phyloP scores from a whole-genome alignment of 192 early-diverging fungal species.

The Rhizophagus sp. region DNA sequence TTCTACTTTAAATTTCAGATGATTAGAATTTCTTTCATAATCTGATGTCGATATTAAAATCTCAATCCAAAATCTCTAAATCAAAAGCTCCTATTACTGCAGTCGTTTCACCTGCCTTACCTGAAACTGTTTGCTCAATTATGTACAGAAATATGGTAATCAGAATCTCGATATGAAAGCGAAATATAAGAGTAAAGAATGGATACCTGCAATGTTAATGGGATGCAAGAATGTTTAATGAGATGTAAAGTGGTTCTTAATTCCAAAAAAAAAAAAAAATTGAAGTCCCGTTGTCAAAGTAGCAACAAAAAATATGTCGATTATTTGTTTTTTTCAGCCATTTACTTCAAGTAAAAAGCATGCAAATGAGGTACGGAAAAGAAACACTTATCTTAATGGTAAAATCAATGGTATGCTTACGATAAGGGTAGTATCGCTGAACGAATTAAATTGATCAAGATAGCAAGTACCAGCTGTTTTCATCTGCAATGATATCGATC shows the following conservation, averaged over 20 bases:
- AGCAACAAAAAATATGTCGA: conserved; percentile 50
- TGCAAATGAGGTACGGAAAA: conserved; percentile 5
- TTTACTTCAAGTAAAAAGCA: not conserved
- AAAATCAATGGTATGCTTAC: conserved; percentile 98
- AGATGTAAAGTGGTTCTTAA: not conserved
- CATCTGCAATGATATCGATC: conserved; percentile 82
- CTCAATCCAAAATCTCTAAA: conserved; percentile 6
- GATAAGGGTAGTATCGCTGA: conserved; percentile 91
- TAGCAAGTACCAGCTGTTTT: conserved; percentile 95
- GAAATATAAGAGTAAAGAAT: conserved; percentile 49
- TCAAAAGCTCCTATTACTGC: not conserved
- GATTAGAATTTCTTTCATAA: conserved; percentile 57
- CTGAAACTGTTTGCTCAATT: conserved; percentile 40
- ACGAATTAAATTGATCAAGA: conserved; percentile 87
- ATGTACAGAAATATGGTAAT: conserved; percentile 97
- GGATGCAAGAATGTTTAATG: conserved; percentile 75
- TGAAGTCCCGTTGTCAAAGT: conserved; percentile 67
- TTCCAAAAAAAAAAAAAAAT: no score
- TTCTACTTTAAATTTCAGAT: conserved; percentile 77
- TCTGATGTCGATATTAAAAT: not conserved
- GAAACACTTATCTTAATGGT: conserved; percentile 70
- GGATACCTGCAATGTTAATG: conserved; percentile 71
- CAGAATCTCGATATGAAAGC: conserved; percentile 63
- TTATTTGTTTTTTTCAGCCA: conserved; percentile 54
- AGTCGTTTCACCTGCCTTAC: no score